phyloP scores from a whole-genome alignment of 495 filamentous ascomycete genomes.

The Talaromyces borbonicus region DNA sequence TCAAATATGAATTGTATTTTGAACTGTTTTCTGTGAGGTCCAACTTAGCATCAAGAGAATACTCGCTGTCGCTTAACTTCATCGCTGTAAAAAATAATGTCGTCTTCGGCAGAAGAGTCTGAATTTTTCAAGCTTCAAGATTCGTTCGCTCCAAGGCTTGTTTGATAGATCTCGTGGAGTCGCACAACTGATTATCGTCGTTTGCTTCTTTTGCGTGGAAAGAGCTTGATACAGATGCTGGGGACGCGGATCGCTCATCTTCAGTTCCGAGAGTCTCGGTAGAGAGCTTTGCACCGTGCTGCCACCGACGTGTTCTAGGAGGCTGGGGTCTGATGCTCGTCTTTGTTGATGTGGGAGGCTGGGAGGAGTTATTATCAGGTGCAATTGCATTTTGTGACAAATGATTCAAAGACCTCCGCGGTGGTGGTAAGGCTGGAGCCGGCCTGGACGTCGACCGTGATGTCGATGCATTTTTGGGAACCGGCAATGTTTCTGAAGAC shows the following conservation, averaged over 20 bases:
- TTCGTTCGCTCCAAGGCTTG: not conserved
- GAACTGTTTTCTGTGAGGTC: no score
- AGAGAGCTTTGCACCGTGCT: constrained; percentile 17
- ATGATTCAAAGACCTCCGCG: constrained; percentile 3
- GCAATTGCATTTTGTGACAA: not conserved
- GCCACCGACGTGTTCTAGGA: constrained; percentile 31
- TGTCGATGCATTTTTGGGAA: not conserved
- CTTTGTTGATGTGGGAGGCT: constrained; percentile 11
- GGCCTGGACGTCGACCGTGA: constrained; percentile 4
- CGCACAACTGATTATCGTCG: not conserved
- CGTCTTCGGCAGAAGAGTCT: no score
- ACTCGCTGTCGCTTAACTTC: no score
- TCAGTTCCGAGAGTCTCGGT: not conserved
- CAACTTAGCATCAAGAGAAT: no score
- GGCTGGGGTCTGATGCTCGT: constrained; percentile 34
- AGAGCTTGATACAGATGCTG: not conserved
- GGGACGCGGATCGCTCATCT: not conserved
- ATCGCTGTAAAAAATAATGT: no score
- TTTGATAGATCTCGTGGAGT: not conserved
- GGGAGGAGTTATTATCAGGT: not conserved
- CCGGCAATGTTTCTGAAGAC: not conserved
- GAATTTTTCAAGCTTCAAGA: not conserved
- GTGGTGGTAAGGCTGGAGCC: constrained; percentile 5
- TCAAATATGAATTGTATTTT: no score
- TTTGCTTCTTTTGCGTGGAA: not conserved